Percentiles rank a stretch among this genome's conserved stretches.
Conservation (phyloP, 345 rosid genomes). For the Cardamine occulta region DNA sequence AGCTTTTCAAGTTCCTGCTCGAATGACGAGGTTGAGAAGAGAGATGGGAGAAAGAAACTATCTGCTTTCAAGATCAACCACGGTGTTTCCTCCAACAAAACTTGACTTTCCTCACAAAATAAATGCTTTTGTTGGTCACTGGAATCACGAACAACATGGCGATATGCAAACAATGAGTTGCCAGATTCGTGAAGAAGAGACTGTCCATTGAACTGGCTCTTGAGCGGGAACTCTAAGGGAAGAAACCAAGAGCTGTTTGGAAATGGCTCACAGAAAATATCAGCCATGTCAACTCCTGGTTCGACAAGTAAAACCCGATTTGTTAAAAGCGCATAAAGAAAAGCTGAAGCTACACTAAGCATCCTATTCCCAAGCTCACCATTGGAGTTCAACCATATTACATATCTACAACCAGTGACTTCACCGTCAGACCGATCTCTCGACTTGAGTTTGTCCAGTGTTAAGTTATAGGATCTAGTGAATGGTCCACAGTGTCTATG, state of each 20-base stretch:
- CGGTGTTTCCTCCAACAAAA: slow-evolving; percentile 4
- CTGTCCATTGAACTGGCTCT: neutral
- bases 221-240: slow-evolving; percentile 42
- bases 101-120: slow-evolving; percentile 40
- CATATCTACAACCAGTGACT: slow-evolving; percentile 33
- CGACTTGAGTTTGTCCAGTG: slow-evolving; percentile 35
- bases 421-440: slow-evolving; percentile 23
- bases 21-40: slow-evolving; percentile 37
- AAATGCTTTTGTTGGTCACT: slow-evolving; percentile 42
- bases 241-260: slow-evolving; percentile 43
- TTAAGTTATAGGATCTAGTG: slow-evolving; percentile 30
- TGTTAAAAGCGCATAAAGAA: slow-evolving; percentile 51
- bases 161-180: slow-evolving; percentile 34
- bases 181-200: slow-evolving; percentile 25
- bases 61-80: slow-evolving; percentile 45
- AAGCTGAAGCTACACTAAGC: slow-evolving; percentile 46
- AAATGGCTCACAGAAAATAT: slow-evolving; percentile 52
- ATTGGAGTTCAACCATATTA: slow-evolving; percentile 15
- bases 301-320: slow-evolving; percentile 45
- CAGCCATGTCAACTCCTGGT: slow-evolving; percentile 32
- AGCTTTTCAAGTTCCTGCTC: slow-evolving; percentile 33
- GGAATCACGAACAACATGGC: slow-evolving; percentile 37
- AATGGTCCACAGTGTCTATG: slow-evolving; percentile 45
- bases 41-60: slow-evolving; percentile 37
- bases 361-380: slow-evolving; percentile 45